A percentile compares a stretch with the other conserved stretches of the same genome.
Conservation (phyloP, 306 rosid genomes). For the Echinosophora koreensis region DNA sequence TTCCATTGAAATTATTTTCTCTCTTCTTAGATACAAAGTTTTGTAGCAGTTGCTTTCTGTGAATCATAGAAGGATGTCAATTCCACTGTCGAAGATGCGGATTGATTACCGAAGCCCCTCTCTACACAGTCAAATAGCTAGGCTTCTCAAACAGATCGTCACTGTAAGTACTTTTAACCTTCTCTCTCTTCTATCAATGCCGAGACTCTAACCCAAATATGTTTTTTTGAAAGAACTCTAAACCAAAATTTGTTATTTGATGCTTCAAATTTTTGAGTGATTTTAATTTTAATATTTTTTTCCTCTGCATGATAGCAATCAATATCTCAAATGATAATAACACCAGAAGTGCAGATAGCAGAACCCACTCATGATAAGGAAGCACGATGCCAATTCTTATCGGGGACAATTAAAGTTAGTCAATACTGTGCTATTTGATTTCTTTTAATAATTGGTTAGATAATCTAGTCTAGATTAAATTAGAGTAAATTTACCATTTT, state of each 20-base stretch:
- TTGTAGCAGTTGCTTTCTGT: background rate
- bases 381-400: background rate
- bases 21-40: background rate
- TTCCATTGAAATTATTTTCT: background rate
- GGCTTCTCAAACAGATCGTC: background rate
- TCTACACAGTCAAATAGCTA: slow-evolving; percentile 2
- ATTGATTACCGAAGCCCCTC: slow-evolving; percentile 6
- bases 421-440: background rate
- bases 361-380: background rate
- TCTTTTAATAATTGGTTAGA: background rate
- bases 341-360: background rate
- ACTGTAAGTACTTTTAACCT: background rate
- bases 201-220: too few species aligned
- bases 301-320: background rate
- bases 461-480: background rate
- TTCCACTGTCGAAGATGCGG: too few species aligned
- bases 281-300: background rate
- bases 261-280: background rate
- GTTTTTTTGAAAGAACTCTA: too few species aligned
- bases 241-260: background rate
- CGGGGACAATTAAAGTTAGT: background rate
- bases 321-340: background rate
- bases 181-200: background rate
- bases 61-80: background rate
- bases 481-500: background rate